A percentile compares a stretch with the other conserved stretches of the same genome.
These are phyloP conservation scores for Saturnispora diversa DNA, from an alignment of 805 yeast genomes.

Conservation along the genomic window DNA sequence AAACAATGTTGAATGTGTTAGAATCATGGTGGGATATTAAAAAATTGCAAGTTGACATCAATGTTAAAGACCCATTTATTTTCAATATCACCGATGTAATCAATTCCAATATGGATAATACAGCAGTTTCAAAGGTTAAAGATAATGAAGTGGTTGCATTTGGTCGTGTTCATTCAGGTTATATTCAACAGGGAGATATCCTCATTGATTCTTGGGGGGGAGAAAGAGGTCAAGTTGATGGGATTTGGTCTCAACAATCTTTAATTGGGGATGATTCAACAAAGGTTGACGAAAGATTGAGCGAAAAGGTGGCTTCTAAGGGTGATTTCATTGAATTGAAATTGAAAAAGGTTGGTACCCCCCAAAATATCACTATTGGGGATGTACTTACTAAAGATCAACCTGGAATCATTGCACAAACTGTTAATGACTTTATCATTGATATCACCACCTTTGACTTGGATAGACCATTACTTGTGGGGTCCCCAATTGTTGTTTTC, in stretches of 20 bases:
- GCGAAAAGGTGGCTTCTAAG: constrained; percentile 35
- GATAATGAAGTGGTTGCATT: constrained; percentile 43
- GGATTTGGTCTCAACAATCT: constrained; percentile 22
- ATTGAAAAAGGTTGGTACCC: constrained; percentile 29
- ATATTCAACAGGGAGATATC: constrained; percentile 63
- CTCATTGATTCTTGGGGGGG: constrained; percentile 38
- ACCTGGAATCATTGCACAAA: constrained; percentile 25
- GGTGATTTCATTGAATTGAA: constrained; percentile 50
- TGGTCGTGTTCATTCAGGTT: constrained; percentile 65
- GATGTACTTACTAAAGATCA: constrained; percentile 46
- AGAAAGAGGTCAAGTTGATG: constrained; percentile 36
- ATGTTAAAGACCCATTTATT: constrained; percentile 30
- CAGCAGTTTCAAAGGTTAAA: constrained; percentile 19
- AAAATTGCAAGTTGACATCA: constrained; percentile 27
- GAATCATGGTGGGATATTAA: constrained; percentile 24
- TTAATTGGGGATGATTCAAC: constrained; percentile 17
- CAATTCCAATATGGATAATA: constrained; percentile 2
- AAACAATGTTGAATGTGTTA: constrained; percentile 38
- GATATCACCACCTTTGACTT: constrained; percentile 58
- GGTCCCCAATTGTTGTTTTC: constrained; percentile 70
- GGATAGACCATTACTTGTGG: constrained; percentile 66
- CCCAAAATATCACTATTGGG: constrained; percentile 48
- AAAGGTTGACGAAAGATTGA: constrained; percentile 11
- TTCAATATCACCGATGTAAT: constrained; percentile 56
- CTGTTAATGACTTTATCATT: constrained; percentile 44